A percentile compares a stretch with the other conserved stretches of the same genome.
These are phyloP conservation scores for Entelexis paramagnoliae DNA, from an alignment of 1,139 yeast species.

Conservation along the genomic window DNA sequence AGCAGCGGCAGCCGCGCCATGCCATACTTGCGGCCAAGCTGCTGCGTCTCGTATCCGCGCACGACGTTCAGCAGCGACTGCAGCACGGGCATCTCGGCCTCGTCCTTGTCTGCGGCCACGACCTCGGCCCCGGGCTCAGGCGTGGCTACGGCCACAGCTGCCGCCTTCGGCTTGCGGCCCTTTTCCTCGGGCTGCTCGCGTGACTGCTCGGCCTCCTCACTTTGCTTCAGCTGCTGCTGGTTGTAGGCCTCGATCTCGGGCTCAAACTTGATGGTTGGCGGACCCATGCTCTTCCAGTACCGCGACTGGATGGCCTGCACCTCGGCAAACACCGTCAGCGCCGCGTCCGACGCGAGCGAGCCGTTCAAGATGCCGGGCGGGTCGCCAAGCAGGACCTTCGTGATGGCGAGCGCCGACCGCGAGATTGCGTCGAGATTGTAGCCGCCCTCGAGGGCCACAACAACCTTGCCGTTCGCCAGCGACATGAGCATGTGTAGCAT, in stretches of 20 bases:
- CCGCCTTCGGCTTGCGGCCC: neutral
- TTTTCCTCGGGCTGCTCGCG: conserved; percentile 14
- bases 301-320: conserved; percentile 72
- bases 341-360: conserved; percentile 53
- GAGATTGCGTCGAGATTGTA: conserved; percentile 88
- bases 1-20: conserved; percentile 65
- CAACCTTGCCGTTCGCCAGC: conserved; percentile 75
- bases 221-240: conserved; percentile 16
- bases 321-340: conserved; percentile 76
- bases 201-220: conserved; percentile 18
- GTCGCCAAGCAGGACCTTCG: conserved; percentile 85
- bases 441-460: conserved; percentile 93
- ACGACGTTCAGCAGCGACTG: conserved; percentile 46
- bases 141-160: neutral
- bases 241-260: conserved; percentile 20
- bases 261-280: conserved; percentile 21
- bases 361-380: conserved; percentile 68
- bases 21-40: conserved; percentile 44
- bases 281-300: conserved; percentile 73
- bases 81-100: conserved; percentile 8
- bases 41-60: conserved; percentile 56
- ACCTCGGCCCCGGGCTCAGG: neutral
- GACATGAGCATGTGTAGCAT: conserved; percentile 90
- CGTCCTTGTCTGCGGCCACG: neutral
- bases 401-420: conserved; percentile 81